Conservation (phyloP, 2,329 filamentous ascomycete genomes). For the Chalara sp. region DNA sequence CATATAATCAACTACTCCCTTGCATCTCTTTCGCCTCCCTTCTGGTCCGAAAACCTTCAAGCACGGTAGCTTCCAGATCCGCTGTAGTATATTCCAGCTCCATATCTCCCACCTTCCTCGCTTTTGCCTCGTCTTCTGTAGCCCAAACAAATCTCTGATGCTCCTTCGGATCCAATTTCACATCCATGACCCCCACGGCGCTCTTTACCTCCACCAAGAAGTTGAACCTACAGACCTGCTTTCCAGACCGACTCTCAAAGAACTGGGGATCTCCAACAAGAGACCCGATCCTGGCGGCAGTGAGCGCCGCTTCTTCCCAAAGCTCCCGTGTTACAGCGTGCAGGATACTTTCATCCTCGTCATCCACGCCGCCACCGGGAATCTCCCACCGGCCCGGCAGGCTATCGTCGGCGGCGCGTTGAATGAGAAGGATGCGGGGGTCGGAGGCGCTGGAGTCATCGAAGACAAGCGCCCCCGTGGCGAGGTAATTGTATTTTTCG, state of each 20-base stretch:
- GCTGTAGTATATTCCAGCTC: constrained; percentile 5
- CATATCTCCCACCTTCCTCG: constrained; percentile 4
- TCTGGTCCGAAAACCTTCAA: no score
- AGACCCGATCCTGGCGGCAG: constrained; percentile 1
- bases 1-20: no score
- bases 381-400: constrained; percentile 39
- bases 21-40: no score
- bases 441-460: constrained; percentile 1
- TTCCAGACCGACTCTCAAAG: constrained; percentile 1
- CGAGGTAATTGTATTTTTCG: constrained; percentile 5
- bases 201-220: constrained; percentile 5
- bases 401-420: constrained; percentile 2
- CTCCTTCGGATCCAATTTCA: constrained; percentile 8
- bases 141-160: constrained; percentile 9
- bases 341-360: constrained; percentile 34
- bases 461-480: constrained; percentile 6
- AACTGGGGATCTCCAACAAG: constrained; percentile 4
- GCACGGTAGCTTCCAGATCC: constrained; percentile 2
- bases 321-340: constrained; percentile 41
- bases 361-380: constrained; percentile 40
- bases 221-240: constrained; percentile 4
- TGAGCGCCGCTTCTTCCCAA: constrained; percentile 38
- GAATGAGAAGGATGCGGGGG: constrained; percentile 5
- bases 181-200: constrained; percentile 1
- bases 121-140: constrained; percentile 7